Conservation (phyloP, 2,329 filamentous ascomycete genomes). For the Botryosphaeria dothidea region DNA sequence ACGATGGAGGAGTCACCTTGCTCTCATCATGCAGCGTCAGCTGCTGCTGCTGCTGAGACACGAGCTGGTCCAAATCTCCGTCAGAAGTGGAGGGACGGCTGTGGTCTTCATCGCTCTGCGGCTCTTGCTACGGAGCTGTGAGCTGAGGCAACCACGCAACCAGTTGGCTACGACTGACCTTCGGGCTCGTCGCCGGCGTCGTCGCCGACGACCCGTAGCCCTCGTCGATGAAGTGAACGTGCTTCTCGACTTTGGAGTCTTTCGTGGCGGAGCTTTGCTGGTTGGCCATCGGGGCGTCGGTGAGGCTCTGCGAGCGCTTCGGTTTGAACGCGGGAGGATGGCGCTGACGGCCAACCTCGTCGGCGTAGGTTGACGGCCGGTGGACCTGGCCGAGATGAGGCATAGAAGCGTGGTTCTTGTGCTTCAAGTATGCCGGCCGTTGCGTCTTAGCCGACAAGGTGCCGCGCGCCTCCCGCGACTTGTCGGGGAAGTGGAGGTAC, state of each 20-base stretch:
- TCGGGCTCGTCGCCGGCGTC: constrained; percentile 12
- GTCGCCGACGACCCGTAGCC: constrained; percentile 10
- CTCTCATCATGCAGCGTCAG: background rate
- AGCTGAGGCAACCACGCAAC: constrained; percentile 5
- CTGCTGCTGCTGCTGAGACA: background rate
- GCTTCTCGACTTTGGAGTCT: constrained; percentile 2
- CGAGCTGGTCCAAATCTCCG: background rate
- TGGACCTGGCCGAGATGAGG: background rate
- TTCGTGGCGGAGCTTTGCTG: background rate
- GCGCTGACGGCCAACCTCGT: background rate
- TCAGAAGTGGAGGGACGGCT: background rate
- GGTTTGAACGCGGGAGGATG: background rate
- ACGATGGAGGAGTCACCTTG: no score
- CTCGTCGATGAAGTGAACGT: constrained; percentile 17
- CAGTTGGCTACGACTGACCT: constrained; percentile 1
- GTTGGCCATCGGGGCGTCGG: background rate
- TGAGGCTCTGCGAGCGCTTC: background rate
- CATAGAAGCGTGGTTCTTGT: background rate
- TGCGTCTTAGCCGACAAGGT: background rate
- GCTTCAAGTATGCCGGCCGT: background rate
- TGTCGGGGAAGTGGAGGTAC: background rate
- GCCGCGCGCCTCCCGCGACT: background rate
- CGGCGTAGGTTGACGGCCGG: constrained; percentile 4
- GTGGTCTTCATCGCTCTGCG: background rate
- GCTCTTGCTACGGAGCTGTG: constrained; percentile 14